A percentile compares a stretch with the other conserved stretches of the same genome.
These are phyloP conservation scores for Nymphaea thermarum DNA, from an alignment of 164 flowering plant species.

Conservation along the genomic window DNA sequence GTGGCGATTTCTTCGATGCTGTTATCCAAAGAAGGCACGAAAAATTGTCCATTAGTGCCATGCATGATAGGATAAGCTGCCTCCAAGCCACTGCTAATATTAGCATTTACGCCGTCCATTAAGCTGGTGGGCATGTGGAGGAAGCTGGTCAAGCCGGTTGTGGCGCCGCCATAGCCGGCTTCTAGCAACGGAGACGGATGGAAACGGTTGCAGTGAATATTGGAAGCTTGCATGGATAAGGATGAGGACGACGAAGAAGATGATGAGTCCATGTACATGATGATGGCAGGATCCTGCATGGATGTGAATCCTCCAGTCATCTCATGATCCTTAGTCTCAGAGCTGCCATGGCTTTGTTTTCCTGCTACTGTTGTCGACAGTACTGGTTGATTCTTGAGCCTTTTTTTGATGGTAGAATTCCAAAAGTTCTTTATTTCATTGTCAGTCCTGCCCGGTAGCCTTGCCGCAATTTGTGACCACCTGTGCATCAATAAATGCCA, in stretches of 20 bases:
- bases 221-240: conserved; percentile 20
- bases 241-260: conserved; percentile 5
- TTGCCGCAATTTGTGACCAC: conserved; percentile 85
- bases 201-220: no score
- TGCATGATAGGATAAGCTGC: no score
- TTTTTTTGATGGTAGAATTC: conserved; percentile 73
- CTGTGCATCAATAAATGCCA: conserved; percentile 17
- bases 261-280: conserved; percentile 30
- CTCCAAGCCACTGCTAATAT: conserved; percentile 3
- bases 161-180: conserved; percentile 10
- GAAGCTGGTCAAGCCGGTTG: conserved; percentile 19
- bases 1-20: conserved; percentile 19
- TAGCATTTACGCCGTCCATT: conserved; percentile 19
- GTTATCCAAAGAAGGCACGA: conserved; percentile 45
- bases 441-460: conserved; percentile 74
- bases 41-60: conserved; percentile 13
- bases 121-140: conserved; percentile 21
- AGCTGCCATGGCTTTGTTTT: conserved; percentile 42
- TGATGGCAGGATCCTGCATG: conserved; percentile 26
- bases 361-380: conserved; percentile 1
- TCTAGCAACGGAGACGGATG: no score
- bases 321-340: conserved; percentile 18
- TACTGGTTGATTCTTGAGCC: conserved; percentile 25
- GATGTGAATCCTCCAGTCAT: conserved; percentile 15
- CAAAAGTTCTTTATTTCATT: conserved; percentile 79